phyloP scores from a whole-genome alignment of 2,329 filamentous ascomycete species.

The Ophiostoma himal-ulmi region DNA sequence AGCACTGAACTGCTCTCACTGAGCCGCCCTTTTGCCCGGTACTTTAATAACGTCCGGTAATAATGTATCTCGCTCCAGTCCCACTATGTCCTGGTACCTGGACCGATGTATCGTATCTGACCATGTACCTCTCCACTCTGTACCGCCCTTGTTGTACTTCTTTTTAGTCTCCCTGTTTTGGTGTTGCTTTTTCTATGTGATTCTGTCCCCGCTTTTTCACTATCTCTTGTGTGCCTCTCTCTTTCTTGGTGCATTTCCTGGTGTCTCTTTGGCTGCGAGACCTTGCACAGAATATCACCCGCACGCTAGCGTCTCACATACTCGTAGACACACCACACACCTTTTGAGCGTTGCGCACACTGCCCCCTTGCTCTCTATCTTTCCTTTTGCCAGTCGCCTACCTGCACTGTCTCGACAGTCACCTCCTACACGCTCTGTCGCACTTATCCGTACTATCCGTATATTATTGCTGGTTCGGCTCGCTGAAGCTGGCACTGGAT shows the following conservation, averaged over 20 bases:
- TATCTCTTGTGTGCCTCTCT: neutral
- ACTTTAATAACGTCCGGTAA: conserved; percentile 30
- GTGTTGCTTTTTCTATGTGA: neutral
- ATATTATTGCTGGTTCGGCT: neutral
- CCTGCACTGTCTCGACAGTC: neutral
- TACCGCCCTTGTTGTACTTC: conserved; percentile 17
- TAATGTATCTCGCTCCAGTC: conserved; percentile 30
- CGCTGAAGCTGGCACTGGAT: neutral
- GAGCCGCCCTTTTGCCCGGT: conserved; percentile 24
- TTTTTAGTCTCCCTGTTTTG: neutral
- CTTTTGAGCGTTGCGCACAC: neutral
- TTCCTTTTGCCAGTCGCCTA: too few species aligned
- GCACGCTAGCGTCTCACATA: conserved; percentile 2
- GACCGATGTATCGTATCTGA: conserved; percentile 26
- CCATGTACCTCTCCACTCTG: conserved; percentile 18
- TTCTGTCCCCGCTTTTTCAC: neutral
- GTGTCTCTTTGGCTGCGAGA: neutral
- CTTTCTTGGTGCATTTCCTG: neutral
- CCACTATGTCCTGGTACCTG: conserved; percentile 33
- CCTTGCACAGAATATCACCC: neutral
- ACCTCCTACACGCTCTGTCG: neutral
- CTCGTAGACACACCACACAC: neutral
- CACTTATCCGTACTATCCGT: neutral
- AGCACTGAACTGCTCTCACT: neutral
- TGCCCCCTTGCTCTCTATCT: neutral